These are phyloP conservation scores for Mucor irregularis DNA, from an alignment of 371 early-diverging fungal genomes.

Conservation along the genomic window DNA sequence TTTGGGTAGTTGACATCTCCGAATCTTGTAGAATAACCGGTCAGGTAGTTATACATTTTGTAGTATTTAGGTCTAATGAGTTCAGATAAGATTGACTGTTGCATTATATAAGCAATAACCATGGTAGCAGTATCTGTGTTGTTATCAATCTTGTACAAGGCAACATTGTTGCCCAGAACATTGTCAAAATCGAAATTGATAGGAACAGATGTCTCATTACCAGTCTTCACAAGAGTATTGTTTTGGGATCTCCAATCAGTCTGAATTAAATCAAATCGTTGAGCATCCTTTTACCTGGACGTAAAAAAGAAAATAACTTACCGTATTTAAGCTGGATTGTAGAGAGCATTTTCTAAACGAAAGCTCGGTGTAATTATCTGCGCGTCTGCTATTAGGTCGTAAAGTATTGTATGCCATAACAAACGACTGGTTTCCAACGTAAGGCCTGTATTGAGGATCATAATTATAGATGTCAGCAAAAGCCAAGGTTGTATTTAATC, in stretches of 20 bases:
- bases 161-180: constrained; percentile 17
- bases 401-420: constrained; percentile 15
- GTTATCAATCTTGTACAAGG: neutral
- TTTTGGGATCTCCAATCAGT: constrained; percentile 11
- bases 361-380: neutral
- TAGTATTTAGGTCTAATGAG: constrained; percentile 5
- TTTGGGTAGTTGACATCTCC: neutral
- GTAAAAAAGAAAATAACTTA: neutral
- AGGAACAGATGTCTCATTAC: constrained; percentile 2
- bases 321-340: constrained; percentile 4
- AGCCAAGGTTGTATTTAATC: neutral
- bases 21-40: neutral
- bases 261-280: neutral
- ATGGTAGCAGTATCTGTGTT: neutral
- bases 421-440: constrained; percentile 31
- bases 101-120: constrained; percentile 23
- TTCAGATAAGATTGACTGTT: constrained; percentile 12
- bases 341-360: constrained; percentile 13
- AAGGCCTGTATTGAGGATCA: constrained; percentile 14
- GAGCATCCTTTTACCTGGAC: no score
- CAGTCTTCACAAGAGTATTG: neutral
- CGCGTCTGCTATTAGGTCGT: neutral
- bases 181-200: constrained; percentile 17
- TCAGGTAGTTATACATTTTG: neutral
- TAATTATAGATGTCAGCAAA: neutral